These are phyloP conservation scores for Nothophaeocryptopus gaeumannii DNA, from an alignment of 2,329 filamentous ascomycete species.

Conservation along the genomic window DNA sequence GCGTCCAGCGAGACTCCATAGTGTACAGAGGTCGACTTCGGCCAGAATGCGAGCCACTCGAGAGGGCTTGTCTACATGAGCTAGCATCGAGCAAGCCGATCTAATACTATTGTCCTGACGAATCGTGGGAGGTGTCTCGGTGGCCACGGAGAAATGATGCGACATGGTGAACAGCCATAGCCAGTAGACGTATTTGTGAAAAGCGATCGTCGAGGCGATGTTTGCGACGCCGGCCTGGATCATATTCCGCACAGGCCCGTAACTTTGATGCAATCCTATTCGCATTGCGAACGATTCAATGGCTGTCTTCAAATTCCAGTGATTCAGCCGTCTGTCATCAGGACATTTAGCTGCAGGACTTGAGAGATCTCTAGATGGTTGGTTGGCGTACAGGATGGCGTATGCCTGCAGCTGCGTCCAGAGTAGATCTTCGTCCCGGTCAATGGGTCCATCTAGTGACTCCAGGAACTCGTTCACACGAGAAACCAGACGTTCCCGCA, in stretches of 20 bases:
- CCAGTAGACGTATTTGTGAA: slow-evolving; percentile 7
- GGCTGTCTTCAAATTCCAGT: slow-evolving; percentile 4
- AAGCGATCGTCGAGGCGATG: background rate
- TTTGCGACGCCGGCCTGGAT: background rate
- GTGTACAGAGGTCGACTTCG: slow-evolving; percentile 9
- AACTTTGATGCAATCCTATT: slow-evolving; percentile 1
- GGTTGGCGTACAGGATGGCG: slow-evolving; percentile 6
- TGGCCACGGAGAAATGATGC: slow-evolving; percentile 6
- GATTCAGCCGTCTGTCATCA: slow-evolving; percentile 1
- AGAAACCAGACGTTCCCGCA: background rate
- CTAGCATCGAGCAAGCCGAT: slow-evolving; percentile 2
- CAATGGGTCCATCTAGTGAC: slow-evolving; percentile 2
- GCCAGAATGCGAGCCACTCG: slow-evolving; percentile 6
- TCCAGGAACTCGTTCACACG: slow-evolving; percentile 3
- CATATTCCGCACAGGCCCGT: background rate
- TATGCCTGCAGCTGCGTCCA: slow-evolving; percentile 11
- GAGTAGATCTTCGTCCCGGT: background rate
- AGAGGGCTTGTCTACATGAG: background rate
- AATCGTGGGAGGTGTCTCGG: slow-evolving; percentile 7
- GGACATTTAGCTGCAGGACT: background rate
- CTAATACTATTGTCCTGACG: slow-evolving; percentile 7
- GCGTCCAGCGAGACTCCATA: slow-evolving; percentile 3
- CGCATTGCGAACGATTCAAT: slow-evolving; percentile 6
- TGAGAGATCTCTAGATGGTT: slow-evolving; percentile 3
- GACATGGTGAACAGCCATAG: slow-evolving; percentile 7